Conservation (phyloP, 2,329 filamentous ascomycete species). For the Grosmannia clavigera region DNA sequence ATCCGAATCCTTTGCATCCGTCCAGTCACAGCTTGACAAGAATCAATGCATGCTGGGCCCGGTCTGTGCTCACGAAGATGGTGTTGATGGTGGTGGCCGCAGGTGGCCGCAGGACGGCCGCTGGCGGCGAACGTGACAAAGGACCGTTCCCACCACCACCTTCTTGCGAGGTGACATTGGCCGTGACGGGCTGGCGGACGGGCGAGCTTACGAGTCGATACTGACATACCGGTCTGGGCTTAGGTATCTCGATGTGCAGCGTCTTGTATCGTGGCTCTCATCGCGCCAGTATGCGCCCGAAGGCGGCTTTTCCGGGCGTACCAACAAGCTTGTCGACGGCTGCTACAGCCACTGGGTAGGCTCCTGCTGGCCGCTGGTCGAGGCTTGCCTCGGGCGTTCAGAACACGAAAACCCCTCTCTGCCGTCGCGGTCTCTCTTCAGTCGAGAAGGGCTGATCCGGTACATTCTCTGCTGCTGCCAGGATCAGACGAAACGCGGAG, state of each 20-base stretch:
- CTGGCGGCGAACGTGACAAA: not conserved
- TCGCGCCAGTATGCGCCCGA: constrained; percentile 82
- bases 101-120: not conserved
- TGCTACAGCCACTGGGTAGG: constrained; percentile 99
- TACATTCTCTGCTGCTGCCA: constrained; percentile 90
- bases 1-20: not conserved
- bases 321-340: constrained; percentile 95
- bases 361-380: constrained; percentile 82
- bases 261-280: constrained; percentile 77
- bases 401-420: constrained; percentile 13
- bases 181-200: not conserved
- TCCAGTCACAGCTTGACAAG: constrained; percentile 25
- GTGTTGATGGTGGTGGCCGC: constrained; percentile 1
- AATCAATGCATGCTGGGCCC: constrained; percentile 22
- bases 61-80: constrained; percentile 7
- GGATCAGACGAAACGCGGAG: constrained; percentile 55
- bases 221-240: not conserved
- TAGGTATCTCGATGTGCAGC: constrained; percentile 64
- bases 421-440: constrained; percentile 49
- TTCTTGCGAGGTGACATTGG: too few species aligned
- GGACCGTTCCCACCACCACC: not conserved
- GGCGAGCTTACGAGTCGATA: not conserved
- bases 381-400: constrained; percentile 52
- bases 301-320: constrained; percentile 83
- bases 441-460: constrained; percentile 69